Conservation (phyloP, 768 basidiomycete species). For the Clitopilus hobsonii region DNA sequence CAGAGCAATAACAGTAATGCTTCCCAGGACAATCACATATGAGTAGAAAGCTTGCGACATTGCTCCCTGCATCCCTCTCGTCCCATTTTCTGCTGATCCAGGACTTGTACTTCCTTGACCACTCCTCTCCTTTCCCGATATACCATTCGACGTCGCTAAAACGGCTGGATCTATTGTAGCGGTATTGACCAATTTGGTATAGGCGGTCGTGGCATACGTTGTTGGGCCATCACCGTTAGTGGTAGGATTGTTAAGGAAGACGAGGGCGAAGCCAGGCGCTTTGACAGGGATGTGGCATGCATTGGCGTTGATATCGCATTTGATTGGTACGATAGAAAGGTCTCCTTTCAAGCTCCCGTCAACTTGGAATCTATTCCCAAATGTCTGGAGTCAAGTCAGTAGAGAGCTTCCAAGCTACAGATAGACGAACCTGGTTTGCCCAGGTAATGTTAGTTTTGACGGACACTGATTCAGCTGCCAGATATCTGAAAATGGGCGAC, state of each 20-base stretch:
- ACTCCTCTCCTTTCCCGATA: conserved; percentile 22
- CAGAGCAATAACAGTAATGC: too few species aligned
- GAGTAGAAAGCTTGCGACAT: too few species aligned
- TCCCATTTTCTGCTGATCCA: too few species aligned
- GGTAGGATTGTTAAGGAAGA: conserved; percentile 56
- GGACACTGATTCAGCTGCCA: conserved; percentile 34
- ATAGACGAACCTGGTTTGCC: conserved; percentile 41
- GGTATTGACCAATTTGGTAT: conserved; percentile 48
- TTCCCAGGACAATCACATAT: too few species aligned
- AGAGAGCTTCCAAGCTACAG: neutral
- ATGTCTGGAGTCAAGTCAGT: conserved; percentile 37
- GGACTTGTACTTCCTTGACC: conserved; percentile 27
- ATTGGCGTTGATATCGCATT: conserved; percentile 50
- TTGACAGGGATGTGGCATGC: conserved; percentile 58
- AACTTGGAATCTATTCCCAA: conserved; percentile 54
- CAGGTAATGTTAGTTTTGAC: conserved; percentile 67
- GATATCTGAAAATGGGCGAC: neutral
- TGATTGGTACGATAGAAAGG: conserved; percentile 50
- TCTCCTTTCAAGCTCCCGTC: conserved; percentile 64
- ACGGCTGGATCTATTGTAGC: conserved; percentile 47
- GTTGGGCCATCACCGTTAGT: conserved; percentile 24
- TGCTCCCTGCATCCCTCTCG: too few species aligned
- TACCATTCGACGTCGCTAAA: conserved; percentile 52
- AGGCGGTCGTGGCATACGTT: conserved; percentile 57
- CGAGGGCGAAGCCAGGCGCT: conserved; percentile 71